Evolutionary conservation across 1,284 basidiomycete species (phyloP).

Genomic region (Leccinum pallidistipes): DNA sequence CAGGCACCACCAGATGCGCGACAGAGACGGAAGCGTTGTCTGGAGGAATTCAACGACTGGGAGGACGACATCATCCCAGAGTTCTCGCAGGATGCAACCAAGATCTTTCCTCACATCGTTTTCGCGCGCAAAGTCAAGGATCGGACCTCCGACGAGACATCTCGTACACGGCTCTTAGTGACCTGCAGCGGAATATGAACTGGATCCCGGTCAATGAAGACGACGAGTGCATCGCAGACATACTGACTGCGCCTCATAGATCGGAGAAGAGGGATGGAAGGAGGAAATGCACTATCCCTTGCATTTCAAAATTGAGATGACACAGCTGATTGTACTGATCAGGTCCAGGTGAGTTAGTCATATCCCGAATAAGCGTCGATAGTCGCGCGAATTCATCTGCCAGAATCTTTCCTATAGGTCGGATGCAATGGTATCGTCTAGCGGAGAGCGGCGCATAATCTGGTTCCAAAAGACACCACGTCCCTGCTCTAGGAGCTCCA

Average conservation of each 20-base stretch:
- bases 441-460: not conserved
- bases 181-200: not conserved
- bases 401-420: not conserved
- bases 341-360: not conserved
- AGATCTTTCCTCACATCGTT: not conserved
- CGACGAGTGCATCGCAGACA: not conserved
- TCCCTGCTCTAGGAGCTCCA: not conserved
- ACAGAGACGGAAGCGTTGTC: not conserved
- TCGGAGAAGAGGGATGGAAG: not conserved
- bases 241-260: not conserved
- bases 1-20: not conserved
- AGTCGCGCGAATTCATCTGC: not conserved
- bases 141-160: not conserved
- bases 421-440: not conserved
- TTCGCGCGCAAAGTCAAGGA: not conserved
- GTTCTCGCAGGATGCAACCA: not conserved
- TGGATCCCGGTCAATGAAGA: not conserved
- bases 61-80: not conserved
- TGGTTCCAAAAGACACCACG: not conserved
- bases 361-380: not conserved
- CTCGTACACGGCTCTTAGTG: not conserved
- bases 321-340: not conserved
- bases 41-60: not conserved
- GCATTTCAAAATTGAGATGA: not conserved
- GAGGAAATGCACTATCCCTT: not conserved